phyloP scores from a whole-genome alignment of 169 alveolate genomes.

The Plasmodium knowlesi region DNA sequence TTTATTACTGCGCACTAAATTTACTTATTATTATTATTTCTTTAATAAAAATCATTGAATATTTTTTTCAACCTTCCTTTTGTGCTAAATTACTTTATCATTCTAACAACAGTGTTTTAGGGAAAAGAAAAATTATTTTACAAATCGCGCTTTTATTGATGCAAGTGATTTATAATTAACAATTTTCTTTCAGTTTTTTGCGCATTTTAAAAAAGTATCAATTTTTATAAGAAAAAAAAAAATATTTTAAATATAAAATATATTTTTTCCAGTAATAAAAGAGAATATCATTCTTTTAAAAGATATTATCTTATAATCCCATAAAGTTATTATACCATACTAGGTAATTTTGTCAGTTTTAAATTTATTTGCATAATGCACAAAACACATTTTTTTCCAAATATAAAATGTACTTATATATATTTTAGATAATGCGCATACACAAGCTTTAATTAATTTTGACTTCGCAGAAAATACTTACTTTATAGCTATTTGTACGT shows the following conservation, averaged over 20 bases:
- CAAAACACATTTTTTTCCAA: background rate
- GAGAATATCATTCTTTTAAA: background rate
- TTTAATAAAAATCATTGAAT: background rate
- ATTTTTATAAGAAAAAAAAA: background rate
- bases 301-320: background rate
- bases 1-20: background rate
- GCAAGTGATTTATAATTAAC: background rate
- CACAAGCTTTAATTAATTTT: background rate
- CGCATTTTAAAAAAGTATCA: background rate
- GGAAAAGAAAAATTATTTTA: background rate
- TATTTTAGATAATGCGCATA: background rate
- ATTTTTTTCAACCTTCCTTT: background rate
- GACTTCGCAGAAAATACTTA: background rate
- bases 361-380: background rate
- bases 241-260: background rate
- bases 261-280: background rate
- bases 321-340: no score
- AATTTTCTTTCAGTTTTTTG: background rate
- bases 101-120: background rate
- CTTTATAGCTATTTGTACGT: background rate
- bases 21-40: no score
- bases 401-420: background rate
- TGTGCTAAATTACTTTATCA: background rate
- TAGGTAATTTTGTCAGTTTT: background rate
- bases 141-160: background rate